phyloP scores from a whole-genome alignment of 257 asterid genomes.

The Solanum lignicaule region DNA sequence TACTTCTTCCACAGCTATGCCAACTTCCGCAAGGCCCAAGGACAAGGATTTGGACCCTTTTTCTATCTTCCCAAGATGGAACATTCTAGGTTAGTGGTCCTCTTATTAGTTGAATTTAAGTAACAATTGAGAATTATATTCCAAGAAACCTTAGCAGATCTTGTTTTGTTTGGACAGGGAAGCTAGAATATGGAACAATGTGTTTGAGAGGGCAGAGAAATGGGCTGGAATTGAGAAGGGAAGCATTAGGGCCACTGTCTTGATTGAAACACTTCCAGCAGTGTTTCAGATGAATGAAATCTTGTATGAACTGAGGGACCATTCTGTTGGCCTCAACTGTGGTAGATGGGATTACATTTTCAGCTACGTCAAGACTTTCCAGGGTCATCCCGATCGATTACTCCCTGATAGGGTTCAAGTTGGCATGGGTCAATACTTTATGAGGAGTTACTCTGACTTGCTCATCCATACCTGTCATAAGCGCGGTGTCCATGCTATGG shows the following conservation, averaged over 20 bases:
- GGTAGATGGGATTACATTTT: constrained; percentile 98
- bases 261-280: constrained; percentile 92
- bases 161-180: constrained; percentile 38
- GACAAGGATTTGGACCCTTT: constrained; percentile 81
- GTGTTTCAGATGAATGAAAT: constrained; percentile 95
- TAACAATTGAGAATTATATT: not conserved
- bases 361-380: constrained; percentile 93
- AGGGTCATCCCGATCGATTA: constrained; percentile 70
- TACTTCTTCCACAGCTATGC: constrained; percentile 73
- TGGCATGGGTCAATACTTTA: constrained; percentile 89
- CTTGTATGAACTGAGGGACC: constrained; percentile 70
- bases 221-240: constrained; percentile 66
- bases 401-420: constrained; percentile 87
- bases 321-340: constrained; percentile 79
- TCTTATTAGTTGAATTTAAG: not conserved
- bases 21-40: constrained; percentile 51
- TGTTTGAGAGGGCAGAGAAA: constrained; percentile 65
- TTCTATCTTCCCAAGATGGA: constrained; percentile 98
- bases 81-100: constrained; percentile 46
- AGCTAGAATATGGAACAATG: constrained; percentile 84
- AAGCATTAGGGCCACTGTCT: constrained; percentile 89
- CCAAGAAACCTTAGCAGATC: not conserved
- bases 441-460: constrained; percentile 78
- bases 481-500: constrained; percentile 96
- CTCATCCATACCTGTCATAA: constrained; percentile 81